These are phyloP conservation scores for Thraustochytrium sp. DNA, from an alignment of 352 stramenopile genomes.

Conservation along the genomic window DNA sequence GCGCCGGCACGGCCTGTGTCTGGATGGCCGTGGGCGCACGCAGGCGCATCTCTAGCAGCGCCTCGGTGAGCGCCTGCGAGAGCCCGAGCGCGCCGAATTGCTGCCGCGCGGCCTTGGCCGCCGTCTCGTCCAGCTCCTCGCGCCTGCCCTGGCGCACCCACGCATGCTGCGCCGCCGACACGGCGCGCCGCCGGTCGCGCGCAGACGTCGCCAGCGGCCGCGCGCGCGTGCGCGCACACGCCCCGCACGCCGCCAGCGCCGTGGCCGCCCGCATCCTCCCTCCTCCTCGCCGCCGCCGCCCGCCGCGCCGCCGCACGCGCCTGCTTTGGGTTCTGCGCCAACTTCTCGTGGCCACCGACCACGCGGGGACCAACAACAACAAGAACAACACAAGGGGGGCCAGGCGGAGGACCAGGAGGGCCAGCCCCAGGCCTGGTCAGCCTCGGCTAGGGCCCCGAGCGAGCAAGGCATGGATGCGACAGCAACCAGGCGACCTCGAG, in stretches of 20 bases:
- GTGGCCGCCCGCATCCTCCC: neutral
- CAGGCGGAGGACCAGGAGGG: too few relatives aligned
- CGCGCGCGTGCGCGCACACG: neutral
- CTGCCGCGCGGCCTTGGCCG: neutral
- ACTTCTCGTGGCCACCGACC: too few relatives aligned
- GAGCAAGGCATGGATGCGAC: too few relatives aligned
- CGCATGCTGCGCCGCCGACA: neutral
- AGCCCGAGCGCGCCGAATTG: neutral
- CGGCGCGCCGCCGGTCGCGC: neutral
- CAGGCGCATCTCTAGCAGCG: neutral
- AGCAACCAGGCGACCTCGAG: too few relatives aligned
- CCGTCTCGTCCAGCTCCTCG: neutral
- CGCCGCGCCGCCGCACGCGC: too few relatives aligned
- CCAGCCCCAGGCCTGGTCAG: too few relatives aligned
- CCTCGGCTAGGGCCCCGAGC: too few relatives aligned
- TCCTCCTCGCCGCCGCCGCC: too few relatives aligned
- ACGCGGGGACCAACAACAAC: too few relatives aligned
- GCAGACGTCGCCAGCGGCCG: neutral
- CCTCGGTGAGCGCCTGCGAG: neutral
- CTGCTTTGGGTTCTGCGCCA: too few relatives aligned
- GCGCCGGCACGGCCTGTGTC: neutral
- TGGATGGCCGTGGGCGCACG: constrained; percentile 6
- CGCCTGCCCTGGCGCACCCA: neutral
- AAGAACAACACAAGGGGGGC: too few relatives aligned
- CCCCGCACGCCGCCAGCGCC: neutral